These are phyloP conservation scores for Cokeromyces recurvatus DNA, from an alignment of 371 early-diverging fungal species.

Conservation along the genomic window DNA sequence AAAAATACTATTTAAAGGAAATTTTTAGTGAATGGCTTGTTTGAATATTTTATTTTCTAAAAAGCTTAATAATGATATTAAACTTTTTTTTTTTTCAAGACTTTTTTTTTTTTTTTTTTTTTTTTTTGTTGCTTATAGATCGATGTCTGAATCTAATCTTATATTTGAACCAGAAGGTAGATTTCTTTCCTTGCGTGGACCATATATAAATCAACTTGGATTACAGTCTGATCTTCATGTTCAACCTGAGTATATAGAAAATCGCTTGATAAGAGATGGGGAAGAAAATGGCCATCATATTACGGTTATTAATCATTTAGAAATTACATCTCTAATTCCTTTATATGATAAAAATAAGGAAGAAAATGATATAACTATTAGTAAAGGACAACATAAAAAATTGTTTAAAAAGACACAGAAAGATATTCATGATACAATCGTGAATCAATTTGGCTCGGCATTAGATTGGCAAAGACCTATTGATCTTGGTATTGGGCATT, in stretches of 20 bases:
- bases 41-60: too few relatives aligned
- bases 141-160: background rate
- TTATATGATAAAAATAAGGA: background rate
- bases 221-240: background rate
- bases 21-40: too few relatives aligned
- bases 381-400: background rate
- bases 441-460: background rate
- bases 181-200: conserved; percentile 7
- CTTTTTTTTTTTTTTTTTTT: background rate
- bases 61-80: too few relatives aligned
- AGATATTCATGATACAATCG: background rate
- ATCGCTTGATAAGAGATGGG: background rate
- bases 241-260: background rate
- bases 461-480: conserved; percentile 12
- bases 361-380: background rate
- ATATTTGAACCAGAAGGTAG: conserved; percentile 1
- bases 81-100: too few relatives aligned
- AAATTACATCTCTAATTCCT: background rate
- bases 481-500: conserved; percentile 17
- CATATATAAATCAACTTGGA: conserved; percentile 2
- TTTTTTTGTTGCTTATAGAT: background rate
- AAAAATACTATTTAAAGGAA: too few relatives aligned
- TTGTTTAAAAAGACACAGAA: background rate
- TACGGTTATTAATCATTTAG: conserved; percentile 16
- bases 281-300: conserved; percentile 7